These are phyloP conservation scores for Phallus indusiatus DNA, from an alignment of 768 basidiomycete species.

Conservation along the genomic window DNA sequence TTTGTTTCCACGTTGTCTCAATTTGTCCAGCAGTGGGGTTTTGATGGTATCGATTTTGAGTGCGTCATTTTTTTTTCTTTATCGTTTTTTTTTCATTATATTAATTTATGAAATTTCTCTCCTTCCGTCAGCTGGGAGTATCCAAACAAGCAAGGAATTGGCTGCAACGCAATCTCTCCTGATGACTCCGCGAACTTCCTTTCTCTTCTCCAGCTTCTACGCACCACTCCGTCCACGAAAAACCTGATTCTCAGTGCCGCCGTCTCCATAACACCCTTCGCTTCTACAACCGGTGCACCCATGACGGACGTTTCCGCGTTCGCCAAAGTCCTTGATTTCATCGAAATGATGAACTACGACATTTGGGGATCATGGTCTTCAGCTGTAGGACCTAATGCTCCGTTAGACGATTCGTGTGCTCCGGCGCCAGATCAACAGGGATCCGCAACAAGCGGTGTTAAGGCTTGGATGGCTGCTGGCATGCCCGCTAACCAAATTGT, in stretches of 20 bases:
- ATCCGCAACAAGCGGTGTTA: slow-evolving; percentile 67
- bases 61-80: background rate
- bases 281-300: slow-evolving; percentile 44
- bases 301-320: slow-evolving; percentile 56
- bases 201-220: slow-evolving; percentile 27
- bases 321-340: slow-evolving; percentile 62
- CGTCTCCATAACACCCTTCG: slow-evolving; percentile 56
- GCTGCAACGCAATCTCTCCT: slow-evolving; percentile 54
- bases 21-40: slow-evolving; percentile 37
- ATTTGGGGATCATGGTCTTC: slow-evolving; percentile 40
- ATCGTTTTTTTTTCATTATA: background rate
- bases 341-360: slow-evolving; percentile 46
- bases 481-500: slow-evolving; percentile 69
- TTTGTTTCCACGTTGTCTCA: slow-evolving; percentile 53
- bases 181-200: slow-evolving; percentile 51
- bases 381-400: slow-evolving; percentile 72
- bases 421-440: slow-evolving; percentile 48
- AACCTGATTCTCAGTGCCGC: slow-evolving; percentile 69
- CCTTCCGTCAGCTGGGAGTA: slow-evolving; percentile 67
- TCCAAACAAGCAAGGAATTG: slow-evolving; percentile 56
- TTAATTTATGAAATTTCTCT: background rate
- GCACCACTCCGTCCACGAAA: slow-evolving; percentile 39
- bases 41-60: slow-evolving; percentile 9
- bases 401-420: slow-evolving; percentile 71
- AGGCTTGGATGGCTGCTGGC: slow-evolving; percentile 67